Evolutionary conservation across 2,329 filamentous ascomycete species (phyloP).

Genomic region (Pseudogymnoascus sp.): DNA sequence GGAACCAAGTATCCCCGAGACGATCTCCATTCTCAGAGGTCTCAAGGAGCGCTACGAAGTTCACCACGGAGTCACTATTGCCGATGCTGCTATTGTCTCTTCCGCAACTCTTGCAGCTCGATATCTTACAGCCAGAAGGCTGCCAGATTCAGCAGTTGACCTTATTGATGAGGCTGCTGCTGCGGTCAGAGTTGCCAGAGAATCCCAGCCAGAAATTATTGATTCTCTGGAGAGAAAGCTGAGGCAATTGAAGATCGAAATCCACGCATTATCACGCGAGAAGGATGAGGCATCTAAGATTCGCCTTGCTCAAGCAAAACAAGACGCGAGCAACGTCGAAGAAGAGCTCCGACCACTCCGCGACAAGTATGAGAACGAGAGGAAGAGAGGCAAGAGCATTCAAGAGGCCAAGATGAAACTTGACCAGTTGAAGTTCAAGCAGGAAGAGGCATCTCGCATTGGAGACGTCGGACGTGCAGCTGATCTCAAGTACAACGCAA

Average conservation of each 20-base stretch:
- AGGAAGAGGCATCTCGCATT: conserved; percentile 83
- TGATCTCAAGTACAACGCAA: conserved; percentile 93
- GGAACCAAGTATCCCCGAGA: conserved; percentile 81
- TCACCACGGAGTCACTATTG: conserved; percentile 94
- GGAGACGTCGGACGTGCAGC: conserved; percentile 81
- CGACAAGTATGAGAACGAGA: conserved; percentile 93
- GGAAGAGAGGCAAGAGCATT: conserved; percentile 81
- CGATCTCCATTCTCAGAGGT: conserved; percentile 94
- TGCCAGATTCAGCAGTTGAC: conserved; percentile 95
- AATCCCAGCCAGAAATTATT: conserved; percentile 92
- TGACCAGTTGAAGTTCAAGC: conserved; percentile 81
- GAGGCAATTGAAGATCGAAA: conserved; percentile 92
- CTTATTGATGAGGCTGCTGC: conserved; percentile 93
- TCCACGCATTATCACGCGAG: conserved; percentile 86
- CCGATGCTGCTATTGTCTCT: conserved; percentile 85
- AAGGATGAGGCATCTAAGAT: conserved; percentile 87
- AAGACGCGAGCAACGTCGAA: conserved; percentile 87
- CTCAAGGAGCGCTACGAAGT: conserved; percentile 97
- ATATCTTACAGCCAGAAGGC: conserved; percentile 81
- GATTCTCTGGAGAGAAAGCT: conserved; percentile 87
- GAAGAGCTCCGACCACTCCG: conserved; percentile 86
- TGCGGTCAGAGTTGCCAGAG: conserved; percentile 88
- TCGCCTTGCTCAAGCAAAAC: conserved; percentile 72
- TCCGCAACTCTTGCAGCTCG: conserved; percentile 86
- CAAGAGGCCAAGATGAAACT: conserved; percentile 94